Conservation (phyloP, 352 stramenopile genomes). For the Globisporangium irregulare region DNA sequence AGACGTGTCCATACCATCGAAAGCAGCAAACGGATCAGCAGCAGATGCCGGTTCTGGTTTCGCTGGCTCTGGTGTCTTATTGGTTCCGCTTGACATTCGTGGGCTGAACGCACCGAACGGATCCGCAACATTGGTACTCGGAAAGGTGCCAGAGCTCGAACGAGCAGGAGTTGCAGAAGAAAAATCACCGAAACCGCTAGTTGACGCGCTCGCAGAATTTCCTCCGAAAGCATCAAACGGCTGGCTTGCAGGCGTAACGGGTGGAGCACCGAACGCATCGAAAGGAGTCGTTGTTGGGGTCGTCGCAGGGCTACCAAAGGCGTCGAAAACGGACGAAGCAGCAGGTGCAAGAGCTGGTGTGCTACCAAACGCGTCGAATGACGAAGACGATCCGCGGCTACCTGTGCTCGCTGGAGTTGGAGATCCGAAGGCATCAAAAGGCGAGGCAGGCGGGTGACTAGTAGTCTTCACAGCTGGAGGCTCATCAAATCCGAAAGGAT, state of each 20-base stretch:
- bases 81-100: constrained; percentile 18
- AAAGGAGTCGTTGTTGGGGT: constrained; percentile 13
- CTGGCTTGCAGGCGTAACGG: constrained; percentile 2
- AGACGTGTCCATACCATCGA: constrained; percentile 42
- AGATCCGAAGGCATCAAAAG: constrained; percentile 13
- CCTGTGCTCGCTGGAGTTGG: constrained; percentile 2
- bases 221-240: constrained; percentile 38
- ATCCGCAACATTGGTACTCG: constrained; percentile 14
- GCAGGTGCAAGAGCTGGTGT: not conserved
- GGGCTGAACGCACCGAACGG: constrained; percentile 27
- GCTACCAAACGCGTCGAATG: constrained; percentile 28
- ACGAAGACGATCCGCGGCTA: constrained; percentile 13
- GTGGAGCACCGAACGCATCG: constrained; percentile 35
- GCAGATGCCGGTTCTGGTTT: constrained; percentile 8
- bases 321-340: constrained; percentile 6
- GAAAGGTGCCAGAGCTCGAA: constrained; percentile 23
- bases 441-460: constrained; percentile 9
- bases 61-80: not conserved
- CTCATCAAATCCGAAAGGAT: constrained; percentile 57
- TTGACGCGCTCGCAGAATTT: constrained; percentile 8
- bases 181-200: constrained; percentile 31
- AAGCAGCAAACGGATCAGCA: constrained; percentile 61
- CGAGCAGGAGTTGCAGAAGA: constrained; percentile 23
- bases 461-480: constrained; percentile 22
- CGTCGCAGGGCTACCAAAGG: not conserved